Conservation (phyloP, 345 rosid species). For the Aurinia saxatilis region DNA sequence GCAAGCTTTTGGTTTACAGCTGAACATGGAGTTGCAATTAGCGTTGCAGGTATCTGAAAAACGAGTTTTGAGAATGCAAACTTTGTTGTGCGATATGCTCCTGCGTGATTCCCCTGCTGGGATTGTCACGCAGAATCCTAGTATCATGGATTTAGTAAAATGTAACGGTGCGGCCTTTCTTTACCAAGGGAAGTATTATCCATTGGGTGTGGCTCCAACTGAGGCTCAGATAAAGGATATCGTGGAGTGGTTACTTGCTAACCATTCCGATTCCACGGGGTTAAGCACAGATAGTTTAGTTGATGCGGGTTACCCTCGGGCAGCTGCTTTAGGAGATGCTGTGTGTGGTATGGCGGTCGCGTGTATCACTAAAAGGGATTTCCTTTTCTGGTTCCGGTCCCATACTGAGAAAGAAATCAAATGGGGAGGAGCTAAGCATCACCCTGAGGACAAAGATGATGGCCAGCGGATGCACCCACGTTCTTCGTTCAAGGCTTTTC, state of each 20-base stretch:
- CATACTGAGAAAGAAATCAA: conserved; percentile 93
- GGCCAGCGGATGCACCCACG: conserved; percentile 97
- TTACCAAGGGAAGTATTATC: conserved; percentile 67
- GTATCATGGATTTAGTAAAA: conserved; percentile 92
- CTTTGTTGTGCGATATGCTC: conserved; percentile 94
- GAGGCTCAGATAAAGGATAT: conserved; percentile 79
- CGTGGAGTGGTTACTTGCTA: conserved; percentile 80
- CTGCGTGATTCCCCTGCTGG: conserved; percentile 95
- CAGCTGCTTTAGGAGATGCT: conserved; percentile 83
- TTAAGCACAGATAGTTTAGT: conserved; percentile 89
- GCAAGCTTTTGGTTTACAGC: conserved; percentile 96
- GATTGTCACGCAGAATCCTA: conserved; percentile 91
- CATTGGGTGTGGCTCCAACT: conserved; percentile 76
- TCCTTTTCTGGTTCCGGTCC: conserved; percentile 96
- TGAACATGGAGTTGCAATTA: conserved; percentile 97
- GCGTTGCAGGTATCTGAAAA: conserved; percentile 84
- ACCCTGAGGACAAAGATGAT: conserved; percentile 94
- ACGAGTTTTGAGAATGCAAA: conserved; percentile 85
- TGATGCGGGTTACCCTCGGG: conserved; percentile 88
- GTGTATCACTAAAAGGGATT: conserved; percentile 71
- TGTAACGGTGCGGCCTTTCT: conserved; percentile 96
- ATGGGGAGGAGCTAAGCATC: conserved; percentile 99
- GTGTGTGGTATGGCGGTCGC: conserved; percentile 99
- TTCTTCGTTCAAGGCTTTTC: conserved; percentile 92
- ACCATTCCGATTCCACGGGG: conserved; percentile 90